Percentiles rank a stretch among this genome's conserved stretches.
phyloP scores from a whole-genome alignment of 116 monocot species.

The Posidonia oceanica region DNA sequence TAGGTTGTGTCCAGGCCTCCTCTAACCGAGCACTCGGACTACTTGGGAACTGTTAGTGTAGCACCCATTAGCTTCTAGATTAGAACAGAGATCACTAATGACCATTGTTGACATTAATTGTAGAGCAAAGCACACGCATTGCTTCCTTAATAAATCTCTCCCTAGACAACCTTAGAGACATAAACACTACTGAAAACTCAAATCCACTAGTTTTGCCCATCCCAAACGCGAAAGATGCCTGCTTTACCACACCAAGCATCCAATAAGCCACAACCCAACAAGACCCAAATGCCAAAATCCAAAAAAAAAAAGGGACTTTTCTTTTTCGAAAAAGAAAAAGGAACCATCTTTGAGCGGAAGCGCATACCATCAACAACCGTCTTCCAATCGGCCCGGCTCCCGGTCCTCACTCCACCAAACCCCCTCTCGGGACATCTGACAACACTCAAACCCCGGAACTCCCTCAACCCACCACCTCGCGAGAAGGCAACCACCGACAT shows the following conservation, averaged over 20 bases:
- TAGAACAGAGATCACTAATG: too few species aligned
- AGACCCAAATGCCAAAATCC: neutral
- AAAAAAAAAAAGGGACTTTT: neutral
- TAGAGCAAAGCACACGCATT: too few species aligned
- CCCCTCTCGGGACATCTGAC: neutral
- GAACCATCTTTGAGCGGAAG: neutral
- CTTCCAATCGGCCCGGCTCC: neutral
- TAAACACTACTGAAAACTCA: too few species aligned
- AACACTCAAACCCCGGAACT: conserved; percentile 8
- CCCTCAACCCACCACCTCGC: neutral
- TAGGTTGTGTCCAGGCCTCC: too few species aligned
- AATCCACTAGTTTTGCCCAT: neutral
- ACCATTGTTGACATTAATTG: too few species aligned
- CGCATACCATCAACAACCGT: conserved; percentile 1
- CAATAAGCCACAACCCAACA: neutral
- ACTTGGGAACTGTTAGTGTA: too few species aligned
- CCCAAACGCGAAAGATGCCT: neutral
- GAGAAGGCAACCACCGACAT: neutral
- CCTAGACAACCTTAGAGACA: too few species aligned
- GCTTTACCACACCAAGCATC: neutral
- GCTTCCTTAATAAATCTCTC: too few species aligned
- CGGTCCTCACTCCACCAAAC: neutral
- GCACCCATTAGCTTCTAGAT: too few species aligned
- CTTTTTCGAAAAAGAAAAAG: neutral
- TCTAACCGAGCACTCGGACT: too few species aligned